phyloP scores from a whole-genome alignment of 169 alveolate species.

The Eimeria maxima region DNA sequence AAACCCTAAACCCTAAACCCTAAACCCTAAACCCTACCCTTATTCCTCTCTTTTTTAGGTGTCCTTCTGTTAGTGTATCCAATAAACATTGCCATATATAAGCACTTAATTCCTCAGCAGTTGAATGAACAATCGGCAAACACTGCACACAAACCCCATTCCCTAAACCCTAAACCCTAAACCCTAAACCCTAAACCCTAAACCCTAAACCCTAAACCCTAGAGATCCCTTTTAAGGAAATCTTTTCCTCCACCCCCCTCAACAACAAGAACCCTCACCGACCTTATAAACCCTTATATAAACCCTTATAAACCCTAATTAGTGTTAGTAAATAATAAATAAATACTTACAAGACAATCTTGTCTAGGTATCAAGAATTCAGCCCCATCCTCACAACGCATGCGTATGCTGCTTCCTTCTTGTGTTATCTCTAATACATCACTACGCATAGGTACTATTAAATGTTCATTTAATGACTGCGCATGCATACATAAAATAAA shows the following conservation, averaged over 20 bases:
- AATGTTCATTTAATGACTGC: constrained; percentile 59
- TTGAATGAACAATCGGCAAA: constrained; percentile 78
- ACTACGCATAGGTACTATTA: constrained; percentile 75
- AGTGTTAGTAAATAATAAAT: too few species aligned
- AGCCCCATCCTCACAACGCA: constrained; percentile 80
- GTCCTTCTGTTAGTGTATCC: background rate
- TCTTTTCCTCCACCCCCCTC: too few species aligned
- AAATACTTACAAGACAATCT: constrained; percentile 69
- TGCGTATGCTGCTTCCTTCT: constrained; percentile 28
- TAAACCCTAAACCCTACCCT: constrained; percentile 21
- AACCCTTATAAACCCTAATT: background rate
- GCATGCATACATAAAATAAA: background rate
- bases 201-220: background rate
- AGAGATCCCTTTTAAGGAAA: too few species aligned
- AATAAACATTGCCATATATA: constrained; percentile 64
- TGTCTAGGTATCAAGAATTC: constrained; percentile 51
- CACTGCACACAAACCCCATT: constrained; percentile 55
- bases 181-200: constrained; percentile 56
- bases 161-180: constrained; percentile 57
- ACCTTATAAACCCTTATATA: background rate
- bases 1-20: constrained; percentile 11
- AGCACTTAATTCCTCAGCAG: constrained; percentile 73
- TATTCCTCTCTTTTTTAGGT: constrained; percentile 50
- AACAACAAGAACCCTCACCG: background rate
- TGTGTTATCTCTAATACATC: constrained; percentile 75